These are phyloP conservation scores for Kokia cookei DNA, from an alignment of 441 rosid genomes.

Conservation along the genomic window DNA sequence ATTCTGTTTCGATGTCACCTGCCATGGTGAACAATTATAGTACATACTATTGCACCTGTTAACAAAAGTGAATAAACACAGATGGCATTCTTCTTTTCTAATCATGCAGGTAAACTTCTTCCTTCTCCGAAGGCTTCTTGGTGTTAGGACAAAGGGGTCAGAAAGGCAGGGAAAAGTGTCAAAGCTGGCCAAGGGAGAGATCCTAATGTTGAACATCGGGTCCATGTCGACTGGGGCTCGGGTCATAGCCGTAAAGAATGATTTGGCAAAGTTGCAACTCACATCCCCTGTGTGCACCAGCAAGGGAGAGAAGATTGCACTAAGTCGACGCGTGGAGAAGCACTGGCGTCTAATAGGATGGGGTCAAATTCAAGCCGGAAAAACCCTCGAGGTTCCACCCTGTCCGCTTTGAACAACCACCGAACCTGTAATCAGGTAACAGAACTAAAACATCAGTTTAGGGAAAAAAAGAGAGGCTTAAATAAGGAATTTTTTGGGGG, in stretches of 20 bases:
- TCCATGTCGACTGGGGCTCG: conserved; percentile 97
- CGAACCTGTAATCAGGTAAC: neutral
- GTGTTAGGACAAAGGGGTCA: conserved; percentile 88
- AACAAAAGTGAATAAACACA: too few species aligned
- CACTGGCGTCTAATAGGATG: conserved; percentile 99
- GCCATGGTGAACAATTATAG: conserved; percentile 6
- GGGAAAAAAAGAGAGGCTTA: too few species aligned
- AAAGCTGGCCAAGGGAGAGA: conserved; percentile 78
- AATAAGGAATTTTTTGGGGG: too few species aligned
- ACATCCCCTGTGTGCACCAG: conserved; percentile 93
- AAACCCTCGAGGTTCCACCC: conserved; percentile 73
- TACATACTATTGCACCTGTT: too few species aligned
- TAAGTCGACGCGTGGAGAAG: conserved; percentile 83
- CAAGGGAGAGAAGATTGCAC: conserved; percentile 84
- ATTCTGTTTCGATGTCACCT: neutral
- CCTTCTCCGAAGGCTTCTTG: conserved; percentile 75
- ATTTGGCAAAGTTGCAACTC: conserved; percentile 82
- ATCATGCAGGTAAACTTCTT: conserved; percentile 74
- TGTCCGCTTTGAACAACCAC: conserved; percentile 29
- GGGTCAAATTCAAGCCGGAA: conserved; percentile 98
- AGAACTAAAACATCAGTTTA: neutral
- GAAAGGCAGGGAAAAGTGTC: conserved; percentile 97
- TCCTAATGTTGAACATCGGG: conserved; percentile 94
- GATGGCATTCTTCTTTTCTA: neutral
- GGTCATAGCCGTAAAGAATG: conserved; percentile 76